phyloP scores from a whole-genome alignment of 257 asterid genomes.

The Petunia axillaris region DNA sequence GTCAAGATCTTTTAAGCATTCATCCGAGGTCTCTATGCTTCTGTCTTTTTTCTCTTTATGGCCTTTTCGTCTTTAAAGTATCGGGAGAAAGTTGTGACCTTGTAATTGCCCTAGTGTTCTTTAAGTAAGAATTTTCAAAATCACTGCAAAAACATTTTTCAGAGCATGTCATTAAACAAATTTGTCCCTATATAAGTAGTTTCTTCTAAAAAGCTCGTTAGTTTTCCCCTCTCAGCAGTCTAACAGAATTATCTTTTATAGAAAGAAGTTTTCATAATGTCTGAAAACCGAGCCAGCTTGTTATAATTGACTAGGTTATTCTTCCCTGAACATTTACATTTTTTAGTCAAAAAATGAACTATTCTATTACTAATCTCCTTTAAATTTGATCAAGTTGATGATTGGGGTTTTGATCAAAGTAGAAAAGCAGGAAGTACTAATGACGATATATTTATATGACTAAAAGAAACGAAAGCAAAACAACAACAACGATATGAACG shows the following conservation, averaged over 20 bases:
- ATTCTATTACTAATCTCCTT: neutral
- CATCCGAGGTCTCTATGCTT: neutral
- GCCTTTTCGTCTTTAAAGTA: neutral
- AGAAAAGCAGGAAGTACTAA: neutral
- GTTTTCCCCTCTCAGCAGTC: neutral
- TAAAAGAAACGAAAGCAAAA: neutral
- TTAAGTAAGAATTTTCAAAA: neutral
- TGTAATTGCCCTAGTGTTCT: neutral
- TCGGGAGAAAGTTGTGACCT: neutral
- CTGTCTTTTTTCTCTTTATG: neutral
- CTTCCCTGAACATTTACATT: neutral
- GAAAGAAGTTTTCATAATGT: neutral
- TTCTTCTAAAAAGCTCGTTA: neutral
- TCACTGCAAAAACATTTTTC: neutral
- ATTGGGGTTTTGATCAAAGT: neutral
- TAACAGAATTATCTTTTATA: neutral
- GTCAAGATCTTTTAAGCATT: constrained; percentile 32
- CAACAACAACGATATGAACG: neutral
- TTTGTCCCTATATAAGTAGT: neutral
- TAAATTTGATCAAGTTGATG: neutral
- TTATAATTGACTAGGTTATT: neutral
- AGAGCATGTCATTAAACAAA: neutral
- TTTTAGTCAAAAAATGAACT: neutral
- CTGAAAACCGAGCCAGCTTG: neutral
- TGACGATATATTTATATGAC: neutral